These are phyloP conservation scores for Tetratostichococcus sp. DNA, from an alignment of 139 green algal species.

Conservation along the genomic window DNA sequence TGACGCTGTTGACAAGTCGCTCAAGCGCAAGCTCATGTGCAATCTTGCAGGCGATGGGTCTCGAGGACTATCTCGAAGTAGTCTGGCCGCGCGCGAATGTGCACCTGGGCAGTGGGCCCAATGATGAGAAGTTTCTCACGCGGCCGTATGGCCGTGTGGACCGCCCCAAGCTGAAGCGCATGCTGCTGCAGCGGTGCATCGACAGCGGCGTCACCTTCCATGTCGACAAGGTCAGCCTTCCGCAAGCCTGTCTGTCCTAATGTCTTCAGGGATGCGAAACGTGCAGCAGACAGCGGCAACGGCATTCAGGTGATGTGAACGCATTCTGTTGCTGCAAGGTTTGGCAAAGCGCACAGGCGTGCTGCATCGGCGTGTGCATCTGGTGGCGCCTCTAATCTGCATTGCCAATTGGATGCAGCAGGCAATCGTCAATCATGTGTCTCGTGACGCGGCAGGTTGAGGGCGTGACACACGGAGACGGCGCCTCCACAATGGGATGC, in stretches of 20 bases:
- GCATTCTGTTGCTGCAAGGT: no score
- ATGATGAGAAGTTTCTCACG: conserved; percentile 57
- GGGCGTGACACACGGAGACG: conserved; percentile 49
- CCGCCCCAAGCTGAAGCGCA: conserved; percentile 82
- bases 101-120: conserved; percentile 59
- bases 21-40: no score
- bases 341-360: no score
- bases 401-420: no score
- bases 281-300: no score
- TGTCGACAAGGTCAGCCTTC: conserved; percentile 37
- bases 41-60: conserved; percentile 66
- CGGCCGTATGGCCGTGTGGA: conserved; percentile 91
- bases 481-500: conserved; percentile 52
- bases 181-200: conserved; percentile 76
- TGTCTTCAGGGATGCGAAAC: no score
- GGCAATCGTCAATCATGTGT: no score
- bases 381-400: no score
- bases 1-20: no score
- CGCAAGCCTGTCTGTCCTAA: no score
- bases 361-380: no score
- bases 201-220: conserved; percentile 67
- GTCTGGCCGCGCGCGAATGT: conserved; percentile 87
- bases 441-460: conserved; percentile 17
- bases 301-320: no score
- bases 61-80: conserved; percentile 77